phyloP scores from a whole-genome alignment of 805 yeast species.

The Hanseniaspora mollemarum region DNA sequence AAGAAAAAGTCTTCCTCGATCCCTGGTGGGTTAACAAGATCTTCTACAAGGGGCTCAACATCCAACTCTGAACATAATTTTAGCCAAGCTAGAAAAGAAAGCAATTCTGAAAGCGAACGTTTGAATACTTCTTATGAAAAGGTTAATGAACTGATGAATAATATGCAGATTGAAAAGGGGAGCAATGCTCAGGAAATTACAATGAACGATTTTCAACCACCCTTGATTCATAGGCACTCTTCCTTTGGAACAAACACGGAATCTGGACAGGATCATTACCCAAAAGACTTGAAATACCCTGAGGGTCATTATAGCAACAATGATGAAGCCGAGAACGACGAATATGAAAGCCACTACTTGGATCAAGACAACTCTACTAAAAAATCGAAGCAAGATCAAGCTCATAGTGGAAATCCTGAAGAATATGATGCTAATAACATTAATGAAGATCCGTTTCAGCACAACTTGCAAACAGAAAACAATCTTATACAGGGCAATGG shows the following conservation, averaged over 20 bases:
- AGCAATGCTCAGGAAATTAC: slow-evolving; percentile 1
- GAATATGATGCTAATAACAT: neutral
- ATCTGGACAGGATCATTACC: neutral
- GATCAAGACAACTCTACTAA: neutral
- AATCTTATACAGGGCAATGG: slow-evolving; percentile 19
- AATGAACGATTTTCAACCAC: neutral
- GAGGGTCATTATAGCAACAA: slow-evolving; percentile 2
- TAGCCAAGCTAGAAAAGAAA: slow-evolving; percentile 22
- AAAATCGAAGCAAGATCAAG: neutral
- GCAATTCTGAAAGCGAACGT: slow-evolving; percentile 18
- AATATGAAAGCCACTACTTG: neutral
- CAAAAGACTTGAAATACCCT: slow-evolving; percentile 3
- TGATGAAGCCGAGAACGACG: slow-evolving; percentile 1
- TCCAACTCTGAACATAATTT: slow-evolving; percentile 11
- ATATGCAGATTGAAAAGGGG: slow-evolving; percentile 21
- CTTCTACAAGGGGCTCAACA: slow-evolving; percentile 14
- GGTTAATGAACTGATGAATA: slow-evolving; percentile 19
- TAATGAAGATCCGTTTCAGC: slow-evolving; percentile 20
- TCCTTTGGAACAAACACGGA: slow-evolving; percentile 11
- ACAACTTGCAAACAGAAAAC: slow-evolving; percentile 22
- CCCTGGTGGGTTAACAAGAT: slow-evolving; percentile 8
- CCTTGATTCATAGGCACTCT: slow-evolving; percentile 10
- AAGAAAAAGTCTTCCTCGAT: slow-evolving; percentile 8
- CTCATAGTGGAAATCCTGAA: neutral
- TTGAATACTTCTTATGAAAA: slow-evolving; percentile 14